A percentile compares a stretch with the other conserved stretches of the same genome.
phyloP scores from a whole-genome alignment of 2,329 filamentous ascomycete genomes.

The Stylonectria norvegica region DNA sequence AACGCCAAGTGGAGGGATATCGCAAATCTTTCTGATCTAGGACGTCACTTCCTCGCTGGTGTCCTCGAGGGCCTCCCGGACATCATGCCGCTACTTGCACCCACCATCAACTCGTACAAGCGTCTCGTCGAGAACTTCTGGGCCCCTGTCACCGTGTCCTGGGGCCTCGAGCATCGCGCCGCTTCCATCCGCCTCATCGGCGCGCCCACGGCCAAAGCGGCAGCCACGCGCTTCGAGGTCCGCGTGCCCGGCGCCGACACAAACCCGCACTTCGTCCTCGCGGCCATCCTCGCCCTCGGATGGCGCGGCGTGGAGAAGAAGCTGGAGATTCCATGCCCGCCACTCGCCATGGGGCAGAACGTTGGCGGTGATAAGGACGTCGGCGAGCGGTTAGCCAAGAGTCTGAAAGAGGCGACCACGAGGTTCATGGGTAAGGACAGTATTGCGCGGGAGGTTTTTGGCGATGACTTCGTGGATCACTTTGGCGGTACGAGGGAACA shows the following conservation, averaged over 20 bases:
- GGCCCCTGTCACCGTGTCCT: conserved; percentile 96
- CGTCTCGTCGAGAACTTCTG: conserved; percentile 98
- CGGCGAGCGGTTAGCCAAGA: conserved; percentile 78
- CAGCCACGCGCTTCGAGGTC: conserved; percentile 87
- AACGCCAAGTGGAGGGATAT: conserved; percentile 73
- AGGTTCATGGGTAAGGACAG: conserved; percentile 75
- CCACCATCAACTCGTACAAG: conserved; percentile 97
- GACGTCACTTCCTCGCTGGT: conserved; percentile 89
- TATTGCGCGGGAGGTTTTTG: conserved; percentile 89
- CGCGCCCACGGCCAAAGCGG: conserved; percentile 78
- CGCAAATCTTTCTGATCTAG: conserved; percentile 77
- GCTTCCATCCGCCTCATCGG: conserved; percentile 87
- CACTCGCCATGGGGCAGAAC: conserved; percentile 79
- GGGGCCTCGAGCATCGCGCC: conserved; percentile 92
- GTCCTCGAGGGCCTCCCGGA: conserved; percentile 85
- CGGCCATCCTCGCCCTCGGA: conserved; percentile 81
- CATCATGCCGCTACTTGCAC: conserved; percentile 92
- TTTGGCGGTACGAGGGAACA: conserved; percentile 90
- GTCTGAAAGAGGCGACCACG: conserved; percentile 76
- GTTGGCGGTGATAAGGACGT: conserved; percentile 69
- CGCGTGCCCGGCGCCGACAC: conserved; percentile 92
- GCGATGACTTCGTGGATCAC: conserved; percentile 93
- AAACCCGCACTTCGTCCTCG: conserved; percentile 83
- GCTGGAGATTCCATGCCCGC: conserved; percentile 75
- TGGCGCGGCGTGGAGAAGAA: conserved; percentile 93